These are phyloP conservation scores for Lomentospora prolificans DNA, from an alignment of 2,329 filamentous ascomycete species.

Conservation along the genomic window DNA sequence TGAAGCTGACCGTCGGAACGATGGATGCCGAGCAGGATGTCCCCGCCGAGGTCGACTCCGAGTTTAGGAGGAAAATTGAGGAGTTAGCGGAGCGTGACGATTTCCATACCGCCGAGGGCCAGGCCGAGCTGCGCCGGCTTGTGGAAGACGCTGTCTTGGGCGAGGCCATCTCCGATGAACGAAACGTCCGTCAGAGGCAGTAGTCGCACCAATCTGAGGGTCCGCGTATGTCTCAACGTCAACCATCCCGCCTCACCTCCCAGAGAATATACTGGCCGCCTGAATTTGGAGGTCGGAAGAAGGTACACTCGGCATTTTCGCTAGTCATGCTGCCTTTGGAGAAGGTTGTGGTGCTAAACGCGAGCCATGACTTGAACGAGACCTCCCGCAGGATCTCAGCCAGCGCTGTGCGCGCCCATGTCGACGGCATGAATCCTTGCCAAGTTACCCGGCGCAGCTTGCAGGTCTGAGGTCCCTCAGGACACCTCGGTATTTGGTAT, in stretches of 20 bases:
- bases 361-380: conserved; percentile 43
- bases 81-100: conserved; percentile 76
- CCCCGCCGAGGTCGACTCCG: conserved; percentile 61
- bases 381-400: conserved; percentile 32
- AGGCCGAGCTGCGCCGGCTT: conserved; percentile 66
- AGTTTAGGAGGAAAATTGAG: conserved; percentile 78
- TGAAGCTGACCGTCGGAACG: conserved; percentile 68
- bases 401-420: conserved; percentile 40
- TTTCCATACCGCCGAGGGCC: conserved; percentile 71
- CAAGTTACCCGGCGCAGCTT: conserved; percentile 44
- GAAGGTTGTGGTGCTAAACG: conserved; percentile 42
- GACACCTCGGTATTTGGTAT: conserved; percentile 45
- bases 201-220: conserved; percentile 30
- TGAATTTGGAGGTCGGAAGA: conserved; percentile 40
- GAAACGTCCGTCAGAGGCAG: conserved; percentile 54
- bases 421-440: conserved; percentile 46
- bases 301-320: conserved; percentile 38
- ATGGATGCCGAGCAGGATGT: conserved; percentile 55
- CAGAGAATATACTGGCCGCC: conserved; percentile 49
- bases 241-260: conserved; percentile 41
- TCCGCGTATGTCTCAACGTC: not conserved
- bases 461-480: conserved; percentile 11
- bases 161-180: conserved; percentile 51
- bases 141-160: conserved; percentile 71
- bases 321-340: conserved; percentile 29